Evolutionary conservation across 2,329 filamentous ascomycete genomes (phyloP).

Genomic region (Botrytis byssoidea): DNA sequence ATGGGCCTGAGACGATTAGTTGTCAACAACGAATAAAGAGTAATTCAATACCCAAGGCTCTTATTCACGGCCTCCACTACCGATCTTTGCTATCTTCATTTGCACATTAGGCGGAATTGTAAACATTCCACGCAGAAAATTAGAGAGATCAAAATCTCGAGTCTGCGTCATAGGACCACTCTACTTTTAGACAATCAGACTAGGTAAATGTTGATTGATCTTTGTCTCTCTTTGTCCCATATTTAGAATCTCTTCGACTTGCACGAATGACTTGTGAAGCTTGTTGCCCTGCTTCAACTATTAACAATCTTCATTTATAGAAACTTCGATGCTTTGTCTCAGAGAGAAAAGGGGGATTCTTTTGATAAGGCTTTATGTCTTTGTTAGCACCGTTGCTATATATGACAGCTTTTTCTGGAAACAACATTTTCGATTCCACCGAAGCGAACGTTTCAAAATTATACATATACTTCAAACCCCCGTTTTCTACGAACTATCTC

Average conservation of each 20-base stretch:
- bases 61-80: not conserved
- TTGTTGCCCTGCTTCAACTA: not conserved
- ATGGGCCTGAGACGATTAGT: constrained; percentile 61
- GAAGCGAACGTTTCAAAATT: not conserved
- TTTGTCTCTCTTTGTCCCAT: not conserved
- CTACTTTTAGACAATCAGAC: not conserved
- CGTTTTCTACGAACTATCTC: not conserved
- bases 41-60: not conserved
- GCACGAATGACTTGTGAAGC: not conserved
- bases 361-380: not conserved
- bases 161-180: not conserved
- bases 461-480: not conserved
- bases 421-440: not conserved
- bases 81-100: not conserved
- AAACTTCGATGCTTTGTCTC: not conserved
- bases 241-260: not conserved
- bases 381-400: not conserved
- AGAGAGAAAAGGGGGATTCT: not conserved
- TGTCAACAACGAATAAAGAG: constrained; percentile 37
- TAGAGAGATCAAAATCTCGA: not conserved
- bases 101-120: not conserved
- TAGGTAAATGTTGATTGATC: too few species aligned
- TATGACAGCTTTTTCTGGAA: not conserved
- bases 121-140: not conserved
- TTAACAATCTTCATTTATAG: constrained; percentile 1